Evolutionary conservation across 2,329 filamentous ascomycete species (phyloP), one percentile per base, ranked within the genome.

Genomic region (Bimuria novae-zelandiae): DNA sequence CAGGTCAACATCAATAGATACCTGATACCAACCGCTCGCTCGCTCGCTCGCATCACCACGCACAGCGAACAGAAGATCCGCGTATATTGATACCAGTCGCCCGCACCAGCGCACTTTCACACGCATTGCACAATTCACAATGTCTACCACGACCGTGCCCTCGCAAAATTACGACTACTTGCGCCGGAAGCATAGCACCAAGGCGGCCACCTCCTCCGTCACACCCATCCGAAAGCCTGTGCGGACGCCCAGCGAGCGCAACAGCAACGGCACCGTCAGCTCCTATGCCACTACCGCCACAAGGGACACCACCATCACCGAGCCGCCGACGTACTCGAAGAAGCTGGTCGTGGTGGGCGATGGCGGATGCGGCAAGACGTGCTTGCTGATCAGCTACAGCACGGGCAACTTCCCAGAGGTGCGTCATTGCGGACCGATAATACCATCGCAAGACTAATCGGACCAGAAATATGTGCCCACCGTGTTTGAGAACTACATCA

Each of bases 401-500:
- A 92, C 97, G 79, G 94, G 94, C 55, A 96, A 96, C 76, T 99
- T 99, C 73, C 94, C 94, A 77, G 93, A 99, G 89, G 94, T 97
- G 80, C 11, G 39, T 22, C n/a, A 16, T 7, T 12, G 33, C 33
- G n/a, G 6, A 25, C 25, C 33, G 14, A 16, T 7, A 1, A 8
- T 7, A 22, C 6, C 33, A 4, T 23, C 7, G 10, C 16, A 16
- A 10, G 27, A 14, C 21, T 3, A 8, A 23, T 33, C 60, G 64
- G 36, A 64, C 53, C 68, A 99, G 94, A 97, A 97, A 97, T 99
- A 99, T 69, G 94, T 99, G 35, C 94, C 94, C 3, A 99, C 94
- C 2, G 94, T 99, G 47, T 99, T 99, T 75, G 94, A 99, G 73
- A 99, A 99, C 81, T 99, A 99, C 84, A 97, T 99, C 78, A 97